Conservation (phyloP, 2,329 filamentous ascomycete species). For the Orbilia brochopaga region DNA sequence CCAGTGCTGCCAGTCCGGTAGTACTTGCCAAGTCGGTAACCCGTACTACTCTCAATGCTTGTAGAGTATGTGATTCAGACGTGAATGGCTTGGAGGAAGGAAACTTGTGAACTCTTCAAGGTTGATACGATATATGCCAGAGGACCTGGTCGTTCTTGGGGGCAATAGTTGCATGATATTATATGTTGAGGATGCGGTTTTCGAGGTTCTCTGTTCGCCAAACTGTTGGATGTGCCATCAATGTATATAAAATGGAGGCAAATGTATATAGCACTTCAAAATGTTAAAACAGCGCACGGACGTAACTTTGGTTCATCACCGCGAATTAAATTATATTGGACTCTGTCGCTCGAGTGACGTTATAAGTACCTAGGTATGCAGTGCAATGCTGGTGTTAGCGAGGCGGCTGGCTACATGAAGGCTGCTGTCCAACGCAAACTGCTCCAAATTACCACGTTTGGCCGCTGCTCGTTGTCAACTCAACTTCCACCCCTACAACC, state of each 20-base stretch:
- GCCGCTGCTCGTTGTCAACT: not conserved
- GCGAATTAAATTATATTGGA: too few species aligned
- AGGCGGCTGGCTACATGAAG: not conserved
- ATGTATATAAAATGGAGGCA: conserved; percentile 22
- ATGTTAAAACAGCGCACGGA: conserved; percentile 14
- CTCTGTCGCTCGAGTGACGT: too few species aligned
- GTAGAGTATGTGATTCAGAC: conserved; percentile 13
- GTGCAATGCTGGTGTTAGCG: too few species aligned
- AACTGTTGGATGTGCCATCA: conserved; percentile 5
- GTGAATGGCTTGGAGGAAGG: not conserved
- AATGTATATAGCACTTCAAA: conserved; percentile 24
- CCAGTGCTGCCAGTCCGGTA: conserved; percentile 57
- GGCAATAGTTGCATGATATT: not conserved
- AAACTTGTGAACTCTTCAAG: not conserved
- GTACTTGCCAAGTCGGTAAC: conserved; percentile 56
- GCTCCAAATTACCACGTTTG: conserved; percentile 15
- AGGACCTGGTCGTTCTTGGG: conserved; percentile 10
- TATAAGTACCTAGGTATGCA: not conserved
- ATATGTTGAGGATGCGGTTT: not conserved
- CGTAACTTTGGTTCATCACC: too few species aligned
- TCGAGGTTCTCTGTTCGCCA: not conserved
- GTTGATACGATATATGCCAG: not conserved
- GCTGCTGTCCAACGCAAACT: not conserved
- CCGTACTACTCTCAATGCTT: conserved; percentile 55
- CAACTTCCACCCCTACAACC: not conserved